Evolutionary conservation across 139 green algal species (phyloP).

Genomic region (Chlamydomonas sp.): DNA sequence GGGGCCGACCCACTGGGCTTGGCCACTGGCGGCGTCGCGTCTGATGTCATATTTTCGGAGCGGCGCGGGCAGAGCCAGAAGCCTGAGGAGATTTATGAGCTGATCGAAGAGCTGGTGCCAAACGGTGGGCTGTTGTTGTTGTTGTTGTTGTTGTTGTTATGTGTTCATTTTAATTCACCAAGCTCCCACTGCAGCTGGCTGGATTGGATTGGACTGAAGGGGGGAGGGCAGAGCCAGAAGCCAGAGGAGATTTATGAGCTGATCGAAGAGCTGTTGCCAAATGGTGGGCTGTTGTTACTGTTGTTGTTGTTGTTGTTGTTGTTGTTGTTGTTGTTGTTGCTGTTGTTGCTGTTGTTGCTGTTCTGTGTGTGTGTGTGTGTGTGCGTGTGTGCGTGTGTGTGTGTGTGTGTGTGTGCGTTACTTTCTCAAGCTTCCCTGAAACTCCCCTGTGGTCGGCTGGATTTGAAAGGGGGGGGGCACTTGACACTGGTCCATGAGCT

Average conservation of each 20-base stretch:
- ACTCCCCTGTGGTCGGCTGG: too few relatives aligned
- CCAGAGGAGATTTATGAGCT: slow-evolving; percentile 94
- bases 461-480: slow-evolving; percentile 22
- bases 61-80: slow-evolving; percentile 91
- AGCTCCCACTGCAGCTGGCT: too few relatives aligned
- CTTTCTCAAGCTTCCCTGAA: too few relatives aligned
- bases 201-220: slow-evolving; percentile 29
- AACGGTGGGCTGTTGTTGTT: slow-evolving; percentile 34
- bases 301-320: background rate
- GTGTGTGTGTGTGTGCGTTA: background rate
- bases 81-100: slow-evolving; percentile 91
- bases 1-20: slow-evolving; percentile 37
- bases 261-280: slow-evolving; percentile 81
- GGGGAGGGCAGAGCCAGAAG: slow-evolving; percentile 91
- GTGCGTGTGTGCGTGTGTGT: background rate
- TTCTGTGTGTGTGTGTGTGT: background rate
- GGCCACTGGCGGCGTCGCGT: slow-evolving; percentile 33
- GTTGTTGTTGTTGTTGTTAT: background rate
- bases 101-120: slow-evolving; percentile 85
- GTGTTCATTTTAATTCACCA: background rate
- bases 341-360: background rate
- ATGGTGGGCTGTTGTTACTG: slow-evolving; percentile 31
- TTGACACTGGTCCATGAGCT: background rate
- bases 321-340: background rate
- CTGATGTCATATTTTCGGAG: slow-evolving; percentile 81